phyloP scores from a whole-genome alignment of 768 basidiomycete genomes.

The Leucosporidium creatinivorum region DNA sequence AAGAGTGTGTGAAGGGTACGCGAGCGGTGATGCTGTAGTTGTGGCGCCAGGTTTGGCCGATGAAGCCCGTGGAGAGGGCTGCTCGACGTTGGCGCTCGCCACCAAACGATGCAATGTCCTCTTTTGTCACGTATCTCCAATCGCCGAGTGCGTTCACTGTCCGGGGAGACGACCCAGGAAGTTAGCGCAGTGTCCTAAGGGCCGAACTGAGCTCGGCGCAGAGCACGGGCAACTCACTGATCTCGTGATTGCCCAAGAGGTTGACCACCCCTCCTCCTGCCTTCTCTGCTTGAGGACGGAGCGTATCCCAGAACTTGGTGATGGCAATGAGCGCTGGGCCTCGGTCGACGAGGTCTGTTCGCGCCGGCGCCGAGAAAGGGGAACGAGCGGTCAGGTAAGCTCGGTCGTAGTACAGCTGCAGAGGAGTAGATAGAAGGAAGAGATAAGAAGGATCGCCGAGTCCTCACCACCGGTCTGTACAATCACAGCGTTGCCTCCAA shows the following conservation, averaged over 20 bases:
- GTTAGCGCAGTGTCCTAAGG: too few relatives aligned
- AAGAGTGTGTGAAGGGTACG: slow-evolving; percentile 49
- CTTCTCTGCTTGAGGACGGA: slow-evolving; percentile 64
- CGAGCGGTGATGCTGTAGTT: slow-evolving; percentile 72
- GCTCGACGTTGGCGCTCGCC: slow-evolving; percentile 24
- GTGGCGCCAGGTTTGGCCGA: slow-evolving; percentile 56
- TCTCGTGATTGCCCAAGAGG: slow-evolving; percentile 89
- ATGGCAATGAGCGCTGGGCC: slow-evolving; percentile 84
- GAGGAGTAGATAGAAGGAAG: slow-evolving; percentile 2
- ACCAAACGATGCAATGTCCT: slow-evolving; percentile 22
- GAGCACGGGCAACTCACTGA: slow-evolving; percentile 43
- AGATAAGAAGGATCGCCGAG: background rate
- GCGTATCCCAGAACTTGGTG: slow-evolving; percentile 72
- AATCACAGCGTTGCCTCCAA: slow-evolving; percentile 70
- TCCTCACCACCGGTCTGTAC: slow-evolving; percentile 85
- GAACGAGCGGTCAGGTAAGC: slow-evolving; percentile 8
- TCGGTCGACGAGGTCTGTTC: slow-evolving; percentile 46
- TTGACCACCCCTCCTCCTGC: slow-evolving; percentile 66
- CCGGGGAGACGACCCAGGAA: too few relatives aligned
- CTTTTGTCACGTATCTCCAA: slow-evolving; percentile 31
- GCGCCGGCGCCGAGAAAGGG: background rate
- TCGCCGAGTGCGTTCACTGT: slow-evolving; percentile 17
- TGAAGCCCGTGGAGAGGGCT: slow-evolving; percentile 31
- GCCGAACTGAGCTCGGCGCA: too few relatives aligned
- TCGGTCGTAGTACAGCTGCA: background rate